Conservation (phyloP, 495 filamentous ascomycete genomes). For the Neurospora terricola region DNA sequence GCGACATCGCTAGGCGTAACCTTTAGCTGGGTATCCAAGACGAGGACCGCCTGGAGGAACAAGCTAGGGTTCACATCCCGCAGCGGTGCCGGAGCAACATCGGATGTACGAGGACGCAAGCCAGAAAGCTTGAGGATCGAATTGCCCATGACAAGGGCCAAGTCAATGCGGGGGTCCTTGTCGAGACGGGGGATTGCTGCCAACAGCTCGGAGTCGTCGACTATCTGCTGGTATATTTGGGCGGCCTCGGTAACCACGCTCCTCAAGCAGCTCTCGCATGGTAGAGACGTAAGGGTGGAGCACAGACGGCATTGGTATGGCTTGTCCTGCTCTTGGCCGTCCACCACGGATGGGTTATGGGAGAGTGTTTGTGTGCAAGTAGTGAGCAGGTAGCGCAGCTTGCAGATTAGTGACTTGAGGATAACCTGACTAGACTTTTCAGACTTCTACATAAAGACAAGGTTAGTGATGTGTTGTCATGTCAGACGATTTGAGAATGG, state of each 20-base stretch:
- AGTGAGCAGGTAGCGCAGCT: constrained; percentile 22
- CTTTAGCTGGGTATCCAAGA: constrained; percentile 34
- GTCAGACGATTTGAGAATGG: background rate
- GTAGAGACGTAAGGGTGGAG: constrained; percentile 4
- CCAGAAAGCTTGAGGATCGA: constrained; percentile 38
- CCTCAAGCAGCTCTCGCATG: constrained; percentile 26
- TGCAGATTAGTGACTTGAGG: constrained; percentile 16
- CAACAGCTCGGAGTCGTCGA: constrained; percentile 15
- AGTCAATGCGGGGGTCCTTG: constrained; percentile 35
- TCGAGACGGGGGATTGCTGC: constrained; percentile 16
- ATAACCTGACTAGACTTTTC: constrained; percentile 10
- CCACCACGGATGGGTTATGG: constrained; percentile 10
- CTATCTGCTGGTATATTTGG: constrained; percentile 18
- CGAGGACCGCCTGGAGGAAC: constrained; percentile 35
- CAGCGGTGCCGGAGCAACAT: constrained; percentile 15
- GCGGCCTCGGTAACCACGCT: constrained; percentile 20
- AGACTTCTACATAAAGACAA: constrained; percentile 2
- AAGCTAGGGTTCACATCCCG: constrained; percentile 22
- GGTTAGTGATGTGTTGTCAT: background rate
- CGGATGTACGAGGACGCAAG: constrained; percentile 7
- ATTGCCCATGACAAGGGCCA: constrained; percentile 32
- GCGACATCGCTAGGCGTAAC: constrained; percentile 27
- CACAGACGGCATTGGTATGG: constrained; percentile 24
- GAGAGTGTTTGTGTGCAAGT: constrained; percentile 25
- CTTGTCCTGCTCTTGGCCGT: constrained; percentile 13